Conservation (phyloP, 768 basidiomycete genomes). For the Kwoniella dendrophila region DNA sequence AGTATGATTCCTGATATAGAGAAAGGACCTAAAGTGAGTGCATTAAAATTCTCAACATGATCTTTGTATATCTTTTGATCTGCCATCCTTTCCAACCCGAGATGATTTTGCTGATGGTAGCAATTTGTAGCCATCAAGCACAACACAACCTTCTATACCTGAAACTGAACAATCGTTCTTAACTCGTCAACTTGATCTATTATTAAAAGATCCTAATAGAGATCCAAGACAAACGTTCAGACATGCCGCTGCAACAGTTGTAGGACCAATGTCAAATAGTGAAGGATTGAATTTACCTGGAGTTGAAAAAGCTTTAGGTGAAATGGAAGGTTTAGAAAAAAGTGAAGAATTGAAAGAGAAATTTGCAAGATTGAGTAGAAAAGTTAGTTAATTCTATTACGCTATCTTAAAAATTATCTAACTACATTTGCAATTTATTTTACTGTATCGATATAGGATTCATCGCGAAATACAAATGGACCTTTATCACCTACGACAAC, state of each 20-base stretch:
- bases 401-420: background rate
- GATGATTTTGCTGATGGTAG: too few relatives aligned
- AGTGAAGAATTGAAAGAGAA: slow-evolving; percentile 48
- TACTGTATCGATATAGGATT: slow-evolving; percentile 24
- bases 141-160: slow-evolving; percentile 60
- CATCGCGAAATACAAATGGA: slow-evolving; percentile 29
- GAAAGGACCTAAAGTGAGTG: slow-evolving; percentile 69
- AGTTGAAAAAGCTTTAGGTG: slow-evolving; percentile 81
- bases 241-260: slow-evolving; percentile 68
- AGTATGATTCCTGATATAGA: slow-evolving; percentile 68
- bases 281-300: slow-evolving; percentile 80
- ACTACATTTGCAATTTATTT: background rate
- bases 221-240: slow-evolving; percentile 88
- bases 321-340: slow-evolving; percentile 69
- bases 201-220: slow-evolving; percentile 82
- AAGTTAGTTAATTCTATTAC: slow-evolving; percentile 22
- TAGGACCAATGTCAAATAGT: slow-evolving; percentile 87
- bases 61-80: background rate
- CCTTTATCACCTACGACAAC: slow-evolving; percentile 28
- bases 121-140: slow-evolving; percentile 1
- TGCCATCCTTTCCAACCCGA: too few relatives aligned
- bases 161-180: slow-evolving; percentile 90
- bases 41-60: background rate
- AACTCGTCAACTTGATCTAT: slow-evolving; percentile 84
- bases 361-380: slow-evolving; percentile 45